Percentiles rank a stretch among this genome's conserved stretches.
Evolutionary conservation across 192 early-diverging fungal genomes (phyloP).

Genomic region (Funneliformis mosseae): DNA sequence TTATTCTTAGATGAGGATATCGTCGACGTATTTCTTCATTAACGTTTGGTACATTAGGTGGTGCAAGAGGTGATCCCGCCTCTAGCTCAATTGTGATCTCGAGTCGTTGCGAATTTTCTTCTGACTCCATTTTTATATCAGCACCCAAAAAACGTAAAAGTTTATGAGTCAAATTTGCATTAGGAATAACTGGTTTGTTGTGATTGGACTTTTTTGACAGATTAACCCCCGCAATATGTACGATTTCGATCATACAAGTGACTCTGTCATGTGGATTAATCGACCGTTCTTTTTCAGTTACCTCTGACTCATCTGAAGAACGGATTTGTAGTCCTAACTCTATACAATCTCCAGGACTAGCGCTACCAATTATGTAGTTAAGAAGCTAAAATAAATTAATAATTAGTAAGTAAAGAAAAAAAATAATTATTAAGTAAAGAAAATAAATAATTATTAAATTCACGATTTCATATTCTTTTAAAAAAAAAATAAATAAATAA

Average conservation of each 20-base stretch:
- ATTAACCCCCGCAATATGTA: conserved; percentile 34
- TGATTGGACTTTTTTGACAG: conserved; percentile 6
- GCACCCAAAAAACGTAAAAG: conserved; percentile 46
- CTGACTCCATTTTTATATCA: conserved; percentile 34
- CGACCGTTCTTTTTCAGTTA: conserved; percentile 21
- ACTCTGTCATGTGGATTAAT: conserved; percentile 38
- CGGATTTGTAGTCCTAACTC: conserved; percentile 51
- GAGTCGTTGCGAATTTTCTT: conserved; percentile 33
- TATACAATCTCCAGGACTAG: conserved; percentile 50
- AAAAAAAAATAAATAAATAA: neutral
- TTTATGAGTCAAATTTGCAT: conserved; percentile 41
- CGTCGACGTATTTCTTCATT: conserved; percentile 33
- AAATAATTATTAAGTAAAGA: too few species aligned
- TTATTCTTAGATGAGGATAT: conserved; percentile 37
- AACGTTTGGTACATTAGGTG: conserved; percentile 30
- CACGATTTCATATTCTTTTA: too few species aligned
- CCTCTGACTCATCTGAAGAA: neutral
- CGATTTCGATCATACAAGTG: conserved; percentile 45
- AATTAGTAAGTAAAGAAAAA: neutral
- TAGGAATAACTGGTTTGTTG: conserved; percentile 35
- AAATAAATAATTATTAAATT: too few species aligned
- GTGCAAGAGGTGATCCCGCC: conserved; percentile 34
- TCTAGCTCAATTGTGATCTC: conserved; percentile 41
- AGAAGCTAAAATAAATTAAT: conserved; percentile 42
- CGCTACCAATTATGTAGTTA: conserved; percentile 51